Conservation (phyloP, 2,329 filamentous ascomycete species). For the Cercospora janseana region DNA sequence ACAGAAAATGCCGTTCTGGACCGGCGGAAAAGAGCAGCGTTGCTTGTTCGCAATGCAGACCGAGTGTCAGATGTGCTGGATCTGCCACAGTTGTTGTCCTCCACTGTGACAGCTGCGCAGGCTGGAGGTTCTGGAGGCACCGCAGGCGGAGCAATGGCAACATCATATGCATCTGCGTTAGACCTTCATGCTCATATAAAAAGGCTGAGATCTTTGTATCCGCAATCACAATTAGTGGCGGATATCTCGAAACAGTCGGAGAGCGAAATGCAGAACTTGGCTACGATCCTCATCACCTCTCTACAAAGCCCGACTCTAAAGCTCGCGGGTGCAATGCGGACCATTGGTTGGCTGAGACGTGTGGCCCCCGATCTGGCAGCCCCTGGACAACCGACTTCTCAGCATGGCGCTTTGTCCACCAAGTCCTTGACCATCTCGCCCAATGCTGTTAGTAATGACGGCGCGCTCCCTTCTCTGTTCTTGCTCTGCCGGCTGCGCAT, state of each 20-base stretch:
- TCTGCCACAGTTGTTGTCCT: slow-evolving; percentile 78
- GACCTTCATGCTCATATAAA: slow-evolving; percentile 94
- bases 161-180: slow-evolving; percentile 81
- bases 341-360: slow-evolving; percentile 84
- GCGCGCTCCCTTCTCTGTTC: slow-evolving; percentile 77
- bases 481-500: slow-evolving; percentile 81
- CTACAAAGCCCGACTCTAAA: slow-evolving; percentile 78
- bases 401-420: slow-evolving; percentile 32
- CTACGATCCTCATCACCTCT: slow-evolving; percentile 74
- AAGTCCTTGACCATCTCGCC: slow-evolving; percentile 31
- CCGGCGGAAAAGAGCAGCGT: slow-evolving; percentile 72
- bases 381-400: slow-evolving; percentile 14
- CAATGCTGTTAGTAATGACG: slow-evolving; percentile 48
- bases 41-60: slow-evolving; percentile 83
- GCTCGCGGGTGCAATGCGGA: slow-evolving; percentile 84
- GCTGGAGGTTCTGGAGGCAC: slow-evolving; percentile 44
- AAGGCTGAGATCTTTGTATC: slow-evolving; percentile 77
- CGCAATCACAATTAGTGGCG: slow-evolving; percentile 70
- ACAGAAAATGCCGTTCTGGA: slow-evolving; percentile 63
- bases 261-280: slow-evolving; percentile 83
- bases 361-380: slow-evolving; percentile 75
- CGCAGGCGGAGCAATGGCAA: slow-evolving; percentile 43
- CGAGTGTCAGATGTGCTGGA: slow-evolving; percentile 88
- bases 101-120: slow-evolving; percentile 63
- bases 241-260: slow-evolving; percentile 77